phyloP scores from a whole-genome alignment of 2,329 filamentous ascomycete genomes.

The Rhytidhysteron rufulum region DNA sequence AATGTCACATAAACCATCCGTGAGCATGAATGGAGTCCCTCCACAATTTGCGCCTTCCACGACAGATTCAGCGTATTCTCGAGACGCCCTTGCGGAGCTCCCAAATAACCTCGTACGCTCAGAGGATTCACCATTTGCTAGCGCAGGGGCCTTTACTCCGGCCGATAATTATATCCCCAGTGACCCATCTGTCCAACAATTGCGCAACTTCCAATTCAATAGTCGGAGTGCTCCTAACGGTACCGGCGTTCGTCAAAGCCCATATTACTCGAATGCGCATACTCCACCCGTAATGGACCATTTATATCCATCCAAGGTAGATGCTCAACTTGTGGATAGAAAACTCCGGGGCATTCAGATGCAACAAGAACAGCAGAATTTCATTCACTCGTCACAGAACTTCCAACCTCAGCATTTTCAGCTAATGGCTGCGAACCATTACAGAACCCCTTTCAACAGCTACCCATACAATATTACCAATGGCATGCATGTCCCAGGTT shows the following conservation, averaged over 20 bases:
- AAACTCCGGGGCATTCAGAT: constrained; percentile 48
- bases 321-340: constrained; percentile 45
- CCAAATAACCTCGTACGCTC: constrained; percentile 15
- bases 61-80: constrained; percentile 15
- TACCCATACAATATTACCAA: constrained; percentile 33
- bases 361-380: constrained; percentile 36
- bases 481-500: constrained; percentile 30
- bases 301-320: constrained; percentile 41
- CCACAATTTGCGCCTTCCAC: constrained; percentile 17
- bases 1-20: constrained; percentile 27
- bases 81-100: constrained; percentile 21
- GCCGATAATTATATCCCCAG: constrained; percentile 28
- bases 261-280: constrained; percentile 45
- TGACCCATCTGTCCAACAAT: constrained; percentile 32
- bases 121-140: constrained; percentile 17
- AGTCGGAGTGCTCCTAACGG: constrained; percentile 43
- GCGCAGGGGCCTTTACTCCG: constrained; percentile 29
- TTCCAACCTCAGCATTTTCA: too few relatives aligned
- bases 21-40: constrained; percentile 25
- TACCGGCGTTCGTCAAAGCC: constrained; percentile 41
- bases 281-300: constrained; percentile 44
- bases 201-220: constrained; percentile 38
- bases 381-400: too few relatives aligned
- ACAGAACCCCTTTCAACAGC: constrained; percentile 32
- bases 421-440: constrained; percentile 32